phyloP scores from a whole-genome alignment of 2,329 filamentous ascomycete species.

The Drechslerella dactyloides region DNA sequence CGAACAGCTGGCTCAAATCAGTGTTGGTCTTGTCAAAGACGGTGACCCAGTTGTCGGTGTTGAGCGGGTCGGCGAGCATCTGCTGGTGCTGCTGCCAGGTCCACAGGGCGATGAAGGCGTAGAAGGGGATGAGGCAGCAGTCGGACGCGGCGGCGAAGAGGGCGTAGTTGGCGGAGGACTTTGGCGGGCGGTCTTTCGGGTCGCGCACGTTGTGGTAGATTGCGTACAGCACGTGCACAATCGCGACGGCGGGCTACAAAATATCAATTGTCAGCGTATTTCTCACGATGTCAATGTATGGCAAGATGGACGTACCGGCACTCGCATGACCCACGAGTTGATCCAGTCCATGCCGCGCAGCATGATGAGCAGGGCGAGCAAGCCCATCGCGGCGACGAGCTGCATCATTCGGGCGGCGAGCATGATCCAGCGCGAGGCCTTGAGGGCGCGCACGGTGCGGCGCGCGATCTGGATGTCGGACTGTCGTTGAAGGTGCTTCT shows the following conservation, averaged over 20 bases:
- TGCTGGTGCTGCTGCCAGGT: conserved; percentile 63
- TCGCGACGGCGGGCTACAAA: conserved; percentile 75
- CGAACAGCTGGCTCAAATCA: conserved; percentile 65
- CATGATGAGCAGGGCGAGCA: conserved; percentile 77
- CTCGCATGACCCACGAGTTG: conserved; percentile 76
- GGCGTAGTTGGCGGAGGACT: conserved; percentile 86
- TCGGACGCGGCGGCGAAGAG: conserved; percentile 80
- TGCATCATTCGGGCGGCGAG: conserved; percentile 71
- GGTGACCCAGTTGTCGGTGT: conserved; percentile 56
- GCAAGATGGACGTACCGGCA: conserved; percentile 73
- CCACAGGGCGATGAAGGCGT: conserved; percentile 66
- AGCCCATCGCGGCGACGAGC: conserved; percentile 71
- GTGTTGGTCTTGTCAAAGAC: conserved; percentile 58
- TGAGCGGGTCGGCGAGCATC: conserved; percentile 31
- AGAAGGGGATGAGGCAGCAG: conserved; percentile 69
- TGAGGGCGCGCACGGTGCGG: conserved; percentile 28
- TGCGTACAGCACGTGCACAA: conserved; percentile 75
- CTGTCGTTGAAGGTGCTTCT: conserved; percentile 43
- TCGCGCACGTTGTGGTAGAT: conserved; percentile 79
- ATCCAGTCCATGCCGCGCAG: conserved; percentile 71
- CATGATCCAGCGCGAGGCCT: conserved; percentile 61
- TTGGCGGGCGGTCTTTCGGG: conserved; percentile 73
- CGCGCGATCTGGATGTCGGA: conserved; percentile 40
- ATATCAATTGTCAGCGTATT: neutral
- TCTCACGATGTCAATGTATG: neutral